Conservation (phyloP, 2,329 filamentous ascomycete genomes). For the Exophiala xenobiotica region DNA sequence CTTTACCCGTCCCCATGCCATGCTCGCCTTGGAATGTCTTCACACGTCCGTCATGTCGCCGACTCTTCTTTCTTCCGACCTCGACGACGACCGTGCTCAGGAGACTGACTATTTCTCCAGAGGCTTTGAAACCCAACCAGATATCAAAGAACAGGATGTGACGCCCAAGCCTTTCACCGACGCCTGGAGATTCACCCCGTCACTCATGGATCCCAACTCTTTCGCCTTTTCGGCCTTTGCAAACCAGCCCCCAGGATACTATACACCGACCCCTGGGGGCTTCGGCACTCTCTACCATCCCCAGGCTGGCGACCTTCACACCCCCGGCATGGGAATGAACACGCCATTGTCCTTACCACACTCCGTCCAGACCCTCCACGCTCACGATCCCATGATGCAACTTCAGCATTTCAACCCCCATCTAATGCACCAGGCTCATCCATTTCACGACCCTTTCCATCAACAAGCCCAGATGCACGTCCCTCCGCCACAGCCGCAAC, state of each 20-base stretch:
- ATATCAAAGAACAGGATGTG: slow-evolving; percentile 74
- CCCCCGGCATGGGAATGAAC: slow-evolving; percentile 70
- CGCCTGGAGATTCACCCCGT: slow-evolving; percentile 83
- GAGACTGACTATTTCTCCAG: slow-evolving; percentile 35
- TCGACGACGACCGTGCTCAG: slow-evolving; percentile 6
- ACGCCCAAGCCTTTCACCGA: slow-evolving; percentile 79
- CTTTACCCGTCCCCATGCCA: slow-evolving; percentile 7
- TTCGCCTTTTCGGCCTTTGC: slow-evolving; percentile 77
- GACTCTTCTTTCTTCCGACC: slow-evolving; percentile 12
- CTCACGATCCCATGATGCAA: slow-evolving; percentile 60
- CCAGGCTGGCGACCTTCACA: slow-evolving; percentile 84
- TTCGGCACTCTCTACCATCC: slow-evolving; percentile 78
- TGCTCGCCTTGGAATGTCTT: slow-evolving; percentile 5
- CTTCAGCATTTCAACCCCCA: slow-evolving; percentile 66
- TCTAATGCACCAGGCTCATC: slow-evolving; percentile 36
- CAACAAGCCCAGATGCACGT: slow-evolving; percentile 24
- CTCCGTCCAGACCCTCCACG: slow-evolving; percentile 62
- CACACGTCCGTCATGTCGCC: slow-evolving; percentile 18
- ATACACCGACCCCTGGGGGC: slow-evolving; percentile 81
- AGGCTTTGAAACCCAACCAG: slow-evolving; percentile 47
- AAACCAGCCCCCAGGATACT: slow-evolving; percentile 78
- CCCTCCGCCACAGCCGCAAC: slow-evolving; percentile 58
- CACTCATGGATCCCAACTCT: slow-evolving; percentile 80
- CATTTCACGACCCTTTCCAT: slow-evolving; percentile 26
- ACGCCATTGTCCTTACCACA: slow-evolving; percentile 80